Percentiles rank a stretch among this genome's conserved stretches.
Evolutionary conservation across 140 eudicot species (phyloP).

Genomic region (Anethum foeniculum): DNA sequence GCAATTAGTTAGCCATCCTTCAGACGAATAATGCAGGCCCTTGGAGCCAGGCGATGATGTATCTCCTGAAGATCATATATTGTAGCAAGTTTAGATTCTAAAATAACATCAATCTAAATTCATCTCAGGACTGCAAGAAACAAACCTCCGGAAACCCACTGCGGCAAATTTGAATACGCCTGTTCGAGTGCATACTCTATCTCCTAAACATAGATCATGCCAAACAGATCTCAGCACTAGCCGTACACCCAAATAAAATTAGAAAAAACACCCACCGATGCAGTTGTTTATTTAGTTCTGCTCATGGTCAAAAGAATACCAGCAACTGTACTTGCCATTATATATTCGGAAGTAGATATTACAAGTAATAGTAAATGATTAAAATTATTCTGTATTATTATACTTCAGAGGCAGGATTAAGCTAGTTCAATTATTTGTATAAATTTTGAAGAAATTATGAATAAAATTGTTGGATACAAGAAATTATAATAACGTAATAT

Average conservation of each 20-base stretch:
- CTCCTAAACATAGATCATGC: slow-evolving; percentile 32
- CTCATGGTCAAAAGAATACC: background rate
- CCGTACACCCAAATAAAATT: background rate
- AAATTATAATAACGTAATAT: background rate
- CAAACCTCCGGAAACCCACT: slow-evolving; percentile 78
- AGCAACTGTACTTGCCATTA: background rate
- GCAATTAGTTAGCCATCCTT: slow-evolving; percentile 70
- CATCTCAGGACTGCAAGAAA: background rate
- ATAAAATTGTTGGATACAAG: background rate
- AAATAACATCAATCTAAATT: background rate
- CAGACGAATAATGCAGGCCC: slow-evolving; percentile 54
- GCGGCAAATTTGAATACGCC: slow-evolving; percentile 46
- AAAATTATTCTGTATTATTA: background rate
- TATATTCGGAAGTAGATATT: background rate
- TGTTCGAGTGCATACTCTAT: slow-evolving; percentile 41
- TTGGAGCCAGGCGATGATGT: slow-evolving; percentile 49
- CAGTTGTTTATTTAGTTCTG: background rate
- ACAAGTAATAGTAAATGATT: background rate
- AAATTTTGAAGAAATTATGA: background rate
- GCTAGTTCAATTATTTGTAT: background rate
- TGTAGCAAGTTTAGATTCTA: slow-evolving; percentile 4
- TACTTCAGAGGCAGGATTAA: background rate
- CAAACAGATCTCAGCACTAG: background rate
- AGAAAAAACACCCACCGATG: background rate
- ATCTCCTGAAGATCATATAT: slow-evolving; percentile 24